Conservation (phyloP, 2,329 filamentous ascomycete species). For the Talaromyces sp. region DNA sequence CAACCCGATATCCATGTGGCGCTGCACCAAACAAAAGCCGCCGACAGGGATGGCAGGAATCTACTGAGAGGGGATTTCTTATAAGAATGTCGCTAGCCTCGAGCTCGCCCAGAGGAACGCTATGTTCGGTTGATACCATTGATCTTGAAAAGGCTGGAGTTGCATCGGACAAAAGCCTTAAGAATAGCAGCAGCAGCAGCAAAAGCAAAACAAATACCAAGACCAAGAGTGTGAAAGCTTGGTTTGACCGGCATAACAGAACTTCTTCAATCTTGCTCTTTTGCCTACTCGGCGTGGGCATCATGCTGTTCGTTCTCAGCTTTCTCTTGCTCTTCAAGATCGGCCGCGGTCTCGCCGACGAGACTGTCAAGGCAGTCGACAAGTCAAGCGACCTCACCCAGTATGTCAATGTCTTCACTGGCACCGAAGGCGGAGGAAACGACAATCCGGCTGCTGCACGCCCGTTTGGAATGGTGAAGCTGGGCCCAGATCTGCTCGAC, state of each 20-base stretch:
- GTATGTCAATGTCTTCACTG: slow-evolving; percentile 7
- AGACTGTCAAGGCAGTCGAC: not conserved
- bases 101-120: not conserved
- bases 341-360: not conserved
- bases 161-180: not conserved
- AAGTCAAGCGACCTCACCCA: slow-evolving; percentile 3
- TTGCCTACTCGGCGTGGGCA: not conserved
- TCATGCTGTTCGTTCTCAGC: not conserved
- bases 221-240: not conserved
- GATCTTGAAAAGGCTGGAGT: not conserved
- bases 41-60: not conserved
- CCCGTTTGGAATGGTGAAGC: slow-evolving; percentile 55
- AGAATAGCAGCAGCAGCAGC: not conserved
- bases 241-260: not conserved
- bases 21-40: not conserved
- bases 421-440: slow-evolving; percentile 38
- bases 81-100: not conserved
- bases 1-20: not conserved
- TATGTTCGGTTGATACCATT: not conserved
- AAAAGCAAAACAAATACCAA: not conserved
- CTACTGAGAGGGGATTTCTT: not conserved
- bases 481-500: slow-evolving; percentile 49
- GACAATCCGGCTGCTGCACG: slow-evolving; percentile 54
- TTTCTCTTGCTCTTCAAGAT: not conserved
- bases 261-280: not conserved